phyloP scores from a whole-genome alignment of 495 filamentous ascomycete species.

The Coniosporium apollinis region DNA sequence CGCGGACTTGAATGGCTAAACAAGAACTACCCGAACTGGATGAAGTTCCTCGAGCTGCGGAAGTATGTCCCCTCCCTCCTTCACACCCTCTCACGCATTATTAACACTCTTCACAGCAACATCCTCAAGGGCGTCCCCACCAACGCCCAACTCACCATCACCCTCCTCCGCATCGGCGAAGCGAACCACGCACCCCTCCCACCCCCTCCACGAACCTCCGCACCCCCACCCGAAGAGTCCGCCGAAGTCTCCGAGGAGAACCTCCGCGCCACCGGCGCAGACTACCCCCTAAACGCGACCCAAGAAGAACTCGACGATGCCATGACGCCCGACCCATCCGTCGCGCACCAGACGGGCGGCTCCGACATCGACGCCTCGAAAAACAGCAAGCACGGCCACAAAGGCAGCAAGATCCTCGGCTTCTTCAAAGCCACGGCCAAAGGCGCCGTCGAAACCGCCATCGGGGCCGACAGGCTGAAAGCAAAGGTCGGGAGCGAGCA shows the following conservation, averaged over 20 bases:
- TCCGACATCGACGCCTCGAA: slow-evolving; percentile 24
- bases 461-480: slow-evolving; percentile 50
- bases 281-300: slow-evolving; percentile 28
- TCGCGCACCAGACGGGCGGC: slow-evolving; percentile 17
- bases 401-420: slow-evolving; percentile 37
- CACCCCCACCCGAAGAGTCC: slow-evolving; percentile 36
- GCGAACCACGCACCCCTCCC: slow-evolving; percentile 66
- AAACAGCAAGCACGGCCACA: slow-evolving; percentile 24
- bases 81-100: not conserved
- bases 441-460: slow-evolving; percentile 46
- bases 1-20: slow-evolving; percentile 45
- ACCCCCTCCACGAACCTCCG: slow-evolving; percentile 47
- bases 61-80: slow-evolving; percentile 28
- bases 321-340: slow-evolving; percentile 22
- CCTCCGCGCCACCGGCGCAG: slow-evolving; percentile 25
- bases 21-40: slow-evolving; percentile 53
- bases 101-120: slow-evolving; percentile 30
- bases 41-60: slow-evolving; percentile 50
- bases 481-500: slow-evolving; percentile 48
- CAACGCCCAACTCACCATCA: slow-evolving; percentile 73
- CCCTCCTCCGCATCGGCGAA: slow-evolving; percentile 72
- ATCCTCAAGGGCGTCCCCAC: slow-evolving; percentile 74
- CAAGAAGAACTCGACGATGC: slow-evolving; percentile 35
- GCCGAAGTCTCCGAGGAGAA: slow-evolving; percentile 30
- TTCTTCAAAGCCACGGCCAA: slow-evolving; percentile 57